These are phyloP conservation scores for Rhizophlyctis rosea DNA, from an alignment of 192 early-diverging fungal genomes.

Conservation along the genomic window DNA sequence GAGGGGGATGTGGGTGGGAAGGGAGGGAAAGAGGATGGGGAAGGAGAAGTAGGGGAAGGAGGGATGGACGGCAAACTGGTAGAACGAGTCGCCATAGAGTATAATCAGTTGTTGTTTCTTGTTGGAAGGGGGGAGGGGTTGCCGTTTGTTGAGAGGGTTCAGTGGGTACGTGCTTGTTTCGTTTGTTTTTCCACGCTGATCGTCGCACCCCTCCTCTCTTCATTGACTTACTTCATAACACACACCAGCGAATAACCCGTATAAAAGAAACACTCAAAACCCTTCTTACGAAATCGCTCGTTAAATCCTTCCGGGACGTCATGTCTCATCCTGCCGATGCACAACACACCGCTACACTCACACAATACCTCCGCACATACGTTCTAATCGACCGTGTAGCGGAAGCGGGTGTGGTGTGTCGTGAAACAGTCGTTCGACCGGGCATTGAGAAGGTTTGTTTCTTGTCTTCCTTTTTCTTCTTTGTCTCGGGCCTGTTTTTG, in stretches of 20 bases:
- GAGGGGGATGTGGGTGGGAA: too few relatives aligned
- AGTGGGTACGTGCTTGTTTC: slow-evolving; percentile 56
- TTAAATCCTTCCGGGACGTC: slow-evolving; percentile 28
- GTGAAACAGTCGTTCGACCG: slow-evolving; percentile 28
- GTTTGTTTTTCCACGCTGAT: slow-evolving; percentile 26
- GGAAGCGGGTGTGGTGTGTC: slow-evolving; percentile 63
- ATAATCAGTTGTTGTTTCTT: slow-evolving; percentile 78
- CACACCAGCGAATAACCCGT: slow-evolving; percentile 58
- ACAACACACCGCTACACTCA: slow-evolving; percentile 45
- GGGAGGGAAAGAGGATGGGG: slow-evolving; percentile 1
- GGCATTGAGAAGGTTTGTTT: slow-evolving; percentile 50
- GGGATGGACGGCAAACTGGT: slow-evolving; percentile 61
- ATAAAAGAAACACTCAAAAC: slow-evolving; percentile 69
- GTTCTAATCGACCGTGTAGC: slow-evolving; percentile 65
- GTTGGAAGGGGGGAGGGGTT: slow-evolving; percentile 52
- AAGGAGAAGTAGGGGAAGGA: background rate
- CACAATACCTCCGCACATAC: slow-evolving; percentile 72
- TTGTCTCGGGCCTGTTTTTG: background rate
- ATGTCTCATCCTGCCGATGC: slow-evolving; percentile 34
- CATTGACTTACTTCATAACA: background rate
- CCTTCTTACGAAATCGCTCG: slow-evolving; percentile 56
- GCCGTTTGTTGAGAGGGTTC: slow-evolving; percentile 69
- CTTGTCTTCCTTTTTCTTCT: background rate
- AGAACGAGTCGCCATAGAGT: slow-evolving; percentile 81
- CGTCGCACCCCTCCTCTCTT: background rate